Evolutionary conservation across 768 basidiomycete species (phyloP), one percentile per base, ranked within the genome.

Genomic region (Mycena sanguinolenta): DNA sequence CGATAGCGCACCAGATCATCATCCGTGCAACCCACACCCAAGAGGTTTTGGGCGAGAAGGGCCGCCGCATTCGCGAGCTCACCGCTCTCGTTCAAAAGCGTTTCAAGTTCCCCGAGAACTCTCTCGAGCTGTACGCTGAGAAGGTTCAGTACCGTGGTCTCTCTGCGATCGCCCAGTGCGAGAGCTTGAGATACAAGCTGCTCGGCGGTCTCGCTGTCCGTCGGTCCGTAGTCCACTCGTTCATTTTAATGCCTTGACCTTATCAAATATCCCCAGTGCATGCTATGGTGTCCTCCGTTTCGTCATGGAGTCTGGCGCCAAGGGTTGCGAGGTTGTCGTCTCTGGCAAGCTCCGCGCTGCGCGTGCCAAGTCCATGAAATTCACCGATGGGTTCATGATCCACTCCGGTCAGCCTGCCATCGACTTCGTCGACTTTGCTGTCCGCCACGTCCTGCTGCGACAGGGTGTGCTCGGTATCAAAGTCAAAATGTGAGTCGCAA

Each of bases 221-320:
- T 81, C 92, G 97, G 96, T 95, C 80, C 63, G 92, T 88, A 38
- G 2, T 63, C 27, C 25, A 27, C 16, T 34, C 13, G 19, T 36
- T 12, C 8, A 39, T 54, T 36, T 46, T 0, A 57, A 12, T 63
- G 34, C 34, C 63, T 19, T 39, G 60, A 39, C 1, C 60, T 63
- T 28, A 44, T 30, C 13, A 4, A 32, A 23, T n/a, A n/a, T 42
- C 36, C 54, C 23, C 4, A 96, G 95, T 79, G 96, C 96, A 57
- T 98, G 97, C 87, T 99, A 99, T 82, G 98, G 98, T 92, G 98
- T 99, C 78, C 96, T 99, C 79, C 96, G 98, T 79, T 99, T 98
- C 87, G 96, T 99, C 77, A 99, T 99, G 98, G 98, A 99, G 86
- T 98, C 97, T 68, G 95, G 95, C 76, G 98, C 98, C 75, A 99